phyloP scores from a whole-genome alignment of 2,329 filamentous ascomycete species.

The Leptoxyphium fumago region DNA sequence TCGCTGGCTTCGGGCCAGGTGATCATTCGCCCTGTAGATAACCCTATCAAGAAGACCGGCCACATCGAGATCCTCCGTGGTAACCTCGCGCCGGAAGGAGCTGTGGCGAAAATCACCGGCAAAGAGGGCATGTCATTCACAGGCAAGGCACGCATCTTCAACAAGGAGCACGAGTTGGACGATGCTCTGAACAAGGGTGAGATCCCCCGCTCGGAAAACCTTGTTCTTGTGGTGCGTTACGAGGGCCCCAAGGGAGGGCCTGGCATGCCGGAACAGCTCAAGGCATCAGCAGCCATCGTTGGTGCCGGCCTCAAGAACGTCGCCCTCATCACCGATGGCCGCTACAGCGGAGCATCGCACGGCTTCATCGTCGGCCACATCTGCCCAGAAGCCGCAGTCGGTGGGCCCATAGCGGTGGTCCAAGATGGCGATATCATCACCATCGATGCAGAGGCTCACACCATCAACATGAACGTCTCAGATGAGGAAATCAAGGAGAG shows the following conservation, averaged over 20 bases:
- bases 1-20: slow-evolving; percentile 63
- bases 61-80: slow-evolving; percentile 81
- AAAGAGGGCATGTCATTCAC: slow-evolving; percentile 79
- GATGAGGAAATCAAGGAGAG: slow-evolving; percentile 56
- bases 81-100: slow-evolving; percentile 75
- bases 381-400: slow-evolving; percentile 75
- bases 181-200: slow-evolving; percentile 56
- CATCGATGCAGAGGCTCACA: slow-evolving; percentile 70
- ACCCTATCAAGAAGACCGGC: slow-evolving; percentile 74
- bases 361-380: slow-evolving; percentile 93
- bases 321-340: slow-evolving; percentile 80
- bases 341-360: slow-evolving; percentile 78
- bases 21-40: slow-evolving; percentile 66
- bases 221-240: slow-evolving; percentile 82
- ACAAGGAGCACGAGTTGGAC: slow-evolving; percentile 72
- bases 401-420: slow-evolving; percentile 77
- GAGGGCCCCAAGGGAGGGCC: slow-evolving; percentile 88
- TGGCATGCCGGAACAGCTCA: slow-evolving; percentile 91
- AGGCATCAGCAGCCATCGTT: slow-evolving; percentile 80
- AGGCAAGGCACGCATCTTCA: slow-evolving; percentile 68
- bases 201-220: slow-evolving; percentile 60
- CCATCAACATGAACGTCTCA: slow-evolving; percentile 54
- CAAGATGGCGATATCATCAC: slow-evolving; percentile 67
- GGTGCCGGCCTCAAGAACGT: slow-evolving; percentile 78
- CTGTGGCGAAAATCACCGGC: slow-evolving; percentile 91